Base-by-base conservation (phyloP, 306 rosid species). In the Castanospermum australe region DNA sequence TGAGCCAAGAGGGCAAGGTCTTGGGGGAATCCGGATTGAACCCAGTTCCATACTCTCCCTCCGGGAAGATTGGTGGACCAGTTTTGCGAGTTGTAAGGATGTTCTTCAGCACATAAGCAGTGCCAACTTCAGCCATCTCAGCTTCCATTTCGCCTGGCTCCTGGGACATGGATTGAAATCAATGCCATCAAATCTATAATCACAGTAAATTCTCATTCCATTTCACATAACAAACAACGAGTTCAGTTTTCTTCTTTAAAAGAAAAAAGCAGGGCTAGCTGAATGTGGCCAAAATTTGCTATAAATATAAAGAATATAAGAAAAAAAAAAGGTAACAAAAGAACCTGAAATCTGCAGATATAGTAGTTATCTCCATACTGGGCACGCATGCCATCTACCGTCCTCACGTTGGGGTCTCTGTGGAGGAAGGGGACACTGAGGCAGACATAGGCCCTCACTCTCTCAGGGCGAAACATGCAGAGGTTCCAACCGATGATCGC, bases 1-100 rank as follows among this genome's bases (percentile, higher is more conserved):
- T 48, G 68, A 89, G 80, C 93, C 91, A 89, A 20, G 87, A 61
- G 1, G 86, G 90, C 22, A 83, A 78, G 12, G 22, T n/a, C 0
- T 81, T 5, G 7, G 76, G 54, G 8, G 70, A 48, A 13, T 82
- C 11, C 0, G 79, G 68, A 32, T 80, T 36, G 54, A 87, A 68
- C 5, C 71, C 79, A 5, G 39, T 56, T 45, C 67, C 85, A 64
- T 17, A 78, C 4, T 57, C 72, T 62, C 84, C 87, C 24, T 79
- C 79, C 0, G 85, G 87, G 8, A 87, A 8, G 44, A 83, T 79
- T 28, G 81, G 82, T 8, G 91, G 85, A 32, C 77, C 87, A n/a
- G 78, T 28, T 14, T 20, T 17, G 0, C 85, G 79, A 18, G 14
- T 47, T n/a, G 87, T 66, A 3, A 85, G 52, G 5, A 84, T 41